A percentile compares a stretch with the other conserved stretches of the same genome.
phyloP scores from a whole-genome alignment of 2,329 filamentous ascomycete species.

The Nigrospora oryzae region DNA sequence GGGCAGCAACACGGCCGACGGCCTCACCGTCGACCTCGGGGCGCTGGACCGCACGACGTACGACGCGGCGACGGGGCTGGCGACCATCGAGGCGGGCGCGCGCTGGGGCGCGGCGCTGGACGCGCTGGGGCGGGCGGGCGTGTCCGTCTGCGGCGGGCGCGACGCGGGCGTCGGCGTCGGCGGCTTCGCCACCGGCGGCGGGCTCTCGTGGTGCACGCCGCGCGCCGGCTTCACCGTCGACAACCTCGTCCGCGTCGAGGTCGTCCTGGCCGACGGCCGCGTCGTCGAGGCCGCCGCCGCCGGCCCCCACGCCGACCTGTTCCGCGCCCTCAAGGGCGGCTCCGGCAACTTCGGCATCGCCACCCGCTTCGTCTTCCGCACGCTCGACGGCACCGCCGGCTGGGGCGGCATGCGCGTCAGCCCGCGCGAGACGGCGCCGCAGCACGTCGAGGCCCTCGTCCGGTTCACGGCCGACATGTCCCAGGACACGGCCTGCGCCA shows the following conservation, averaged over 20 bases:
- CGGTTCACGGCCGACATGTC: background rate
- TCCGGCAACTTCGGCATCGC: conserved; percentile 6
- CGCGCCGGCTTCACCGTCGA: conserved; percentile 18
- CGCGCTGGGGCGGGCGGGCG: background rate
- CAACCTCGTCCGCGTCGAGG: conserved; percentile 14
- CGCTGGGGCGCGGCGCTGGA: conserved; percentile 6
- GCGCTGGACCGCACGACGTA: background rate
- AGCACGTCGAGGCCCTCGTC: background rate
- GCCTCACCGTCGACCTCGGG: conserved; percentile 20
- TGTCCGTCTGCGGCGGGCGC: conserved; percentile 13
- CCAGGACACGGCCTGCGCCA: background rate
- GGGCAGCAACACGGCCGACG: conserved; percentile 21
- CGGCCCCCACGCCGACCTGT: conserved; percentile 13
- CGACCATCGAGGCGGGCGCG: conserved; percentile 16
- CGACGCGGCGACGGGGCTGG: conserved; percentile 2
- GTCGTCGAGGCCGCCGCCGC: conserved; percentile 13
- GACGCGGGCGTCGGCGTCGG: conserved; percentile 22
- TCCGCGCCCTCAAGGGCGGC: conserved; percentile 26
- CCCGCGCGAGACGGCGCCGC: background rate
- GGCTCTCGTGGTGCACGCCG: conserved; percentile 28
- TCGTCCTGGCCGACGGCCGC: conserved; percentile 18
- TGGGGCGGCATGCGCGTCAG: background rate
- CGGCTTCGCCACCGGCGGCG: conserved; percentile 25
- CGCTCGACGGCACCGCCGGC: background rate
- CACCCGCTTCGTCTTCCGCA: background rate